Base-by-base conservation (phyloP, 768 basidiomycete species). In the Grammothele lineata region DNA sequence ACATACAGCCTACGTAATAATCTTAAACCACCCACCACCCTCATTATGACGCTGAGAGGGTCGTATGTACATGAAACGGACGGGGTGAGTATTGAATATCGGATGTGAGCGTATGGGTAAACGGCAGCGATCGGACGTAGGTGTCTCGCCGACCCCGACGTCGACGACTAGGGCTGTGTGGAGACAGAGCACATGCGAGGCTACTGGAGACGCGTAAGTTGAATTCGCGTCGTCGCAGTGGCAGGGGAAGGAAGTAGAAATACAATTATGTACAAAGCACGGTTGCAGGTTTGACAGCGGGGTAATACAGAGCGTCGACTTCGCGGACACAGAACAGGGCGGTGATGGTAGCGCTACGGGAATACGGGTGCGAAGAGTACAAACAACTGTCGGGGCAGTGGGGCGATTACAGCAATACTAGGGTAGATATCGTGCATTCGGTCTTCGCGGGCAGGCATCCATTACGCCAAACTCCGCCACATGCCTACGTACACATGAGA, bases 381-480 rank as follows among this genome's bases (percentile, higher is more conserved):
- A 39, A 43, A 53, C 48, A 53, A 53, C 43, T 33, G 38, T 18
- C 46, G 38, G 23, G 17, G 50, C 42, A 36, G 24, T 36, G 40
- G 52, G 45, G 44, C 35, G 19, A 55, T 58, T 55, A 54, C 46
- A 39, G 43, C 40, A 46, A 51, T 46, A 48, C 42, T 58, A 58
- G 14, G 34, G 32, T 55, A 58, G 26, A 43, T 48, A 7, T 43
- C 33, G 42, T 19, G 30, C 33, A 26, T 36, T 38, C 44, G 45
- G 38, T 43, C 27, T 40, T 43, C 27, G 23, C 32, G 41, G 37
- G 25, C n/a, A n/a, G n/a, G n/a, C 38, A 48, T 44, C 54, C 39
- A 24, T 40, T 32, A 74, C 32, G 81, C 86, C 57, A 90, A 68
- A 69, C 87, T 90, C 57, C 85, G 74, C 86, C 86, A 90, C 86